Conservation (phyloP, 2,329 filamentous ascomycete genomes). For the Cladosporium austrohemisphaericum region DNA sequence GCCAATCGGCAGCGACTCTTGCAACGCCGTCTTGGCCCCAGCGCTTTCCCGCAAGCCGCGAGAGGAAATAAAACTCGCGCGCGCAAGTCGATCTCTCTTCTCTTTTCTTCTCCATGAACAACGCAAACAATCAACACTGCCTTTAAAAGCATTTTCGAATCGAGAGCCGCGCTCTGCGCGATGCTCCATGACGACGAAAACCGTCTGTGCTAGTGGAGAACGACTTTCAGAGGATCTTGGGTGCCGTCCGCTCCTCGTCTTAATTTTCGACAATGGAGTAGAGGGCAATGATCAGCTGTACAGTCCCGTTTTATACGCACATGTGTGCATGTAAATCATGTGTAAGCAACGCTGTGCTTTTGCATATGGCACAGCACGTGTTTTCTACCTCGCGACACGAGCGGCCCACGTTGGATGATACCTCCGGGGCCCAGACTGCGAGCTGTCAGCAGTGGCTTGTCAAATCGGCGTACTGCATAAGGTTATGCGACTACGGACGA, state of each 20-base stretch:
- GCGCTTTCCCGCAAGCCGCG: neutral
- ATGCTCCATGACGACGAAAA: conserved; percentile 40
- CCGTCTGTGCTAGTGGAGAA: conserved; percentile 39
- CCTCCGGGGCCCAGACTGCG: too few relatives aligned
- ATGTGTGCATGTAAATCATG: too few relatives aligned
- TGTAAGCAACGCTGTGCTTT: too few relatives aligned
- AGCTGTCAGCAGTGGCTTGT: too few relatives aligned
- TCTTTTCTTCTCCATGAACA: conserved; percentile 32
- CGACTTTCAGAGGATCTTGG: conserved; percentile 35
- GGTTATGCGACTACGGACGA: too few relatives aligned
- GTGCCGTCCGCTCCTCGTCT: conserved; percentile 31
- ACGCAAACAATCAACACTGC: conserved; percentile 37
- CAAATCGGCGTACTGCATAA: too few relatives aligned
- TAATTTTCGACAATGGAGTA: conserved; percentile 29
- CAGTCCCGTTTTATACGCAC: conserved; percentile 20
- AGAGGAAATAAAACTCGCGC: conserved; percentile 15
- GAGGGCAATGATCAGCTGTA: conserved; percentile 39
- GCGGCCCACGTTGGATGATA: too few relatives aligned
- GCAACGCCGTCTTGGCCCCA: neutral
- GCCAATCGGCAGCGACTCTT: neutral
- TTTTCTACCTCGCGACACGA: too few relatives aligned
- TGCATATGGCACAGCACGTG: too few relatives aligned
- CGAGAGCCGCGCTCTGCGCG: conserved; percentile 33
- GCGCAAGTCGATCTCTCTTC: neutral
- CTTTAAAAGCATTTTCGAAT: conserved; percentile 40